phyloP scores from a whole-genome alignment of 441 rosid genomes.

The Eutrema salsugineum region DNA sequence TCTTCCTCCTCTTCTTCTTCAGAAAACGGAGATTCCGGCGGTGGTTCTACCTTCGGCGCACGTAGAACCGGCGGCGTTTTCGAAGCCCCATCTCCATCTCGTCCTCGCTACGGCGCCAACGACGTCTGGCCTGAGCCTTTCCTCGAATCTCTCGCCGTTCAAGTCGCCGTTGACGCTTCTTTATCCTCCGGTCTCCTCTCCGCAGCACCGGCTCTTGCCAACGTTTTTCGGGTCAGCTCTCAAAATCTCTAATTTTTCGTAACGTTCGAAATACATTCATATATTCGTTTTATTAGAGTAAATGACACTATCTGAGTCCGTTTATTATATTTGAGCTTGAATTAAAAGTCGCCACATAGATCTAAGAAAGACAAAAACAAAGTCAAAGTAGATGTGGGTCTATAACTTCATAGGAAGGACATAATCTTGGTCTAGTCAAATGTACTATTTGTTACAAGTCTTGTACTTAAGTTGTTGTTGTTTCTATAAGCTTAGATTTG shows the following conservation, averaged over 20 bases:
- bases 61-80: slow-evolving; percentile 36
- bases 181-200: slow-evolving; percentile 57
- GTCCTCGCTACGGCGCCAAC: slow-evolving; percentile 48
- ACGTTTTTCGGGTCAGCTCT: slow-evolving; percentile 63
- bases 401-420: slow-evolving; percentile 31
- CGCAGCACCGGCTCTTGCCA: slow-evolving; percentile 76
- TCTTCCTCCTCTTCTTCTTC: slow-evolving; percentile 51
- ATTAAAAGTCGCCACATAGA: background rate
- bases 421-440: slow-evolving; percentile 54
- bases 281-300: background rate
- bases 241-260: background rate
- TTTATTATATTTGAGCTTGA: background rate
- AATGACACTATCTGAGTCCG: too few relatives aligned
- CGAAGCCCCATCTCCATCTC: slow-evolving; percentile 70
- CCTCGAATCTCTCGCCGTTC: slow-evolving; percentile 76
- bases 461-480: slow-evolving; percentile 16
- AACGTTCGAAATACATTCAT: background rate
- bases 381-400: slow-evolving; percentile 28
- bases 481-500: slow-evolving; percentile 7
- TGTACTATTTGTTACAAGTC: slow-evolving; percentile 20
- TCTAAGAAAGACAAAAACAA: slow-evolving; percentile 18
- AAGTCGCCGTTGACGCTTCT: slow-evolving; percentile 67
- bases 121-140: slow-evolving; percentile 97
- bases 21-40: slow-evolving; percentile 14
- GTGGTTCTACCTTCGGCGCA: slow-evolving; percentile 33